phyloP scores from a whole-genome alignment of 1,139 yeast species.

The Kurtzmaniella quercitrusa region DNA sequence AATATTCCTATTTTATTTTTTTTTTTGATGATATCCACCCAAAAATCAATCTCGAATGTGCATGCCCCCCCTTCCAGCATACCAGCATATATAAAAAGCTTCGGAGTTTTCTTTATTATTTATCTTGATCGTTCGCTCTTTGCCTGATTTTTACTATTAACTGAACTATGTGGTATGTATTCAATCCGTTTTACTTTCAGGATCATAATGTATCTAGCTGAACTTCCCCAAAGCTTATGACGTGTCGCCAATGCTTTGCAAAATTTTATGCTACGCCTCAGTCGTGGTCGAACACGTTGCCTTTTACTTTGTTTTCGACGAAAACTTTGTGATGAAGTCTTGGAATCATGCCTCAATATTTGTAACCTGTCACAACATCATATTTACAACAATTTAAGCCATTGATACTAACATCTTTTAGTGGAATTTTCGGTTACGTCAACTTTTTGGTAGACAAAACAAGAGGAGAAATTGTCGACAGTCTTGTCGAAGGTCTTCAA shows the following conservation, averaged over 20 bases:
- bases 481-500: conserved; percentile 85
- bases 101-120: not conserved
- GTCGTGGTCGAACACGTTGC: not conserved
- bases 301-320: not conserved
- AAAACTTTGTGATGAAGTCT: not conserved
- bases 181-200: no score
- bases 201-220: no score
- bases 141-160: not conserved
- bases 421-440: conserved; percentile 98
- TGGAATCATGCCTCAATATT: no score
- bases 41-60: not conserved
- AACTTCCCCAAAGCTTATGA: no score
- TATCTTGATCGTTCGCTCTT: not conserved
- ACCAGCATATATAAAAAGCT: not conserved
- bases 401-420: conserved; percentile 20
- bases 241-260: not conserved
- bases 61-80: conserved; percentile 1
- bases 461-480: conserved; percentile 88
- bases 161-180: not conserved
- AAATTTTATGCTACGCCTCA: not conserved
- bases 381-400: no score
- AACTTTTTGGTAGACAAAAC: conserved; percentile 90
- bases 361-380: no score
- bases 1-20: not conserved
- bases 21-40: not conserved